Evolutionary conservation across 2,329 filamentous ascomycete genomes (phyloP).

Genomic region (Passalora sequoiae): DNA sequence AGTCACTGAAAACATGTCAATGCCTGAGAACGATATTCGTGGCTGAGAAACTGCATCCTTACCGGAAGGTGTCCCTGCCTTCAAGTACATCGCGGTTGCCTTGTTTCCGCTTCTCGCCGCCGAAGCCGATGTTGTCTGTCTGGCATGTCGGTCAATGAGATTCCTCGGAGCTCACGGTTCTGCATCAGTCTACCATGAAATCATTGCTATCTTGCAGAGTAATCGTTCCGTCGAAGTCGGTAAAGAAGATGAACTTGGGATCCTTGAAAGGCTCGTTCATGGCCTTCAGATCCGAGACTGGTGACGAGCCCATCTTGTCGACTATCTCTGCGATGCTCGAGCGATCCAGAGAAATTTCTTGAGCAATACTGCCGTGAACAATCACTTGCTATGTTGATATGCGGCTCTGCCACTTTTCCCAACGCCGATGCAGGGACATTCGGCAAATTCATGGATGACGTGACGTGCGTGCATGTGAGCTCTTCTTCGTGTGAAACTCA

Average conservation of each 20-base stretch:
- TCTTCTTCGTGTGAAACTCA: too few relatives aligned
- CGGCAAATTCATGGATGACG: too few relatives aligned
- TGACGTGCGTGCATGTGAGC: too few relatives aligned
- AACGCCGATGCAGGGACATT: too few relatives aligned
- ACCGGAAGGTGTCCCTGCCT: conserved; percentile 66
- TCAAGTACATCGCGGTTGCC: conserved; percentile 74
- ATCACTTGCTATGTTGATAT: too few relatives aligned
- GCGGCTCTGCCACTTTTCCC: too few relatives aligned
- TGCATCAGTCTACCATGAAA: conserved; percentile 47
- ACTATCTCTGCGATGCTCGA: too few relatives aligned
- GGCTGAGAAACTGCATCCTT: conserved; percentile 9
- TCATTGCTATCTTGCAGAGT: conserved; percentile 70
- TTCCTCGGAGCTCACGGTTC: background rate
- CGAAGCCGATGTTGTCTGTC: conserved; percentile 91
- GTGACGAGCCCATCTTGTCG: conserved; percentile 13
- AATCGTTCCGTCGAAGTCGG: conserved; percentile 96
- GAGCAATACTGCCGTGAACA: too few relatives aligned
- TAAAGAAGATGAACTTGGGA: conserved; percentile 95
- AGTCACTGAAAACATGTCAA: conserved; percentile 49
- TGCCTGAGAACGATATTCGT: background rate
- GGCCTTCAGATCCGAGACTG: conserved; percentile 38
- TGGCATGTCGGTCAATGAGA: conserved; percentile 57
- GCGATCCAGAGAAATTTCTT: too few relatives aligned
- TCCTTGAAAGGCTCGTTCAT: conserved; percentile 47
- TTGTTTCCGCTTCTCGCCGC: conserved; percentile 61